Evolutionary conservation across 768 basidiomycete genomes (phyloP).

Genomic region (Suillus tomentosus): DNA sequence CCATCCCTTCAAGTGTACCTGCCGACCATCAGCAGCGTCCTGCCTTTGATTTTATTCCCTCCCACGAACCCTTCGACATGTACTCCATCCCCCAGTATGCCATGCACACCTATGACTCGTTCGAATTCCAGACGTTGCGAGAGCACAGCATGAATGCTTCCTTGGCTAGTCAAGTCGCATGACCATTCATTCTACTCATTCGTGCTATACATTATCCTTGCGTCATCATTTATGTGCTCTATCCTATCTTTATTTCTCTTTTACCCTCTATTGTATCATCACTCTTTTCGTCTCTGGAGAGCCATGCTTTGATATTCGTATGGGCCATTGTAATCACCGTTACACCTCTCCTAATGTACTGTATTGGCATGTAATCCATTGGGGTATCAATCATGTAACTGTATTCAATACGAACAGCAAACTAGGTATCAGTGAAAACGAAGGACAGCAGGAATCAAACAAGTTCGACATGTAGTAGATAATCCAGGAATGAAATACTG

Average conservation of each 20-base stretch:
- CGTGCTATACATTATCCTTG: slow-evolving; percentile 8
- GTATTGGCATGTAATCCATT: slow-evolving; percentile 13
- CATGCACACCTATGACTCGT: slow-evolving; percentile 30
- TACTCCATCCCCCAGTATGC: slow-evolving; percentile 18
- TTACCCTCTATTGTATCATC: slow-evolving; percentile 27
- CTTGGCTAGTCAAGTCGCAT: slow-evolving; percentile 26
- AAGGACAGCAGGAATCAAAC: background rate
- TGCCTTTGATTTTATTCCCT: slow-evolving; percentile 23
- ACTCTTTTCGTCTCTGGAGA: slow-evolving; percentile 3
- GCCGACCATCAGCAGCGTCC: slow-evolving; percentile 10
- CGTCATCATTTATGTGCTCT: background rate
- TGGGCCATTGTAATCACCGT: slow-evolving; percentile 14
- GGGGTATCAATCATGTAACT: slow-evolving; percentile 21
- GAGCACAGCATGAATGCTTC: slow-evolving; percentile 27
- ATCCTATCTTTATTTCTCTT: slow-evolving; percentile 26
- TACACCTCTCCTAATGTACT: slow-evolving; percentile 19
- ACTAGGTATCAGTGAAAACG: background rate
- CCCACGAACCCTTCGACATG: slow-evolving; percentile 24
- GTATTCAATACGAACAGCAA: slow-evolving; percentile 6
- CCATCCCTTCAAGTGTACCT: background rate
- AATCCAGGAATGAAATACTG: background rate
- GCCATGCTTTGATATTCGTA: slow-evolving; percentile 13
- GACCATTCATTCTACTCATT: slow-evolving; percentile 9
- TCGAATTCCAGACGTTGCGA: slow-evolving; percentile 35
- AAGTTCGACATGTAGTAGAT: background rate